These are phyloP conservation scores for Kwoniella pini DNA, from an alignment of 768 basidiomycete genomes.

Conservation along the genomic window DNA sequence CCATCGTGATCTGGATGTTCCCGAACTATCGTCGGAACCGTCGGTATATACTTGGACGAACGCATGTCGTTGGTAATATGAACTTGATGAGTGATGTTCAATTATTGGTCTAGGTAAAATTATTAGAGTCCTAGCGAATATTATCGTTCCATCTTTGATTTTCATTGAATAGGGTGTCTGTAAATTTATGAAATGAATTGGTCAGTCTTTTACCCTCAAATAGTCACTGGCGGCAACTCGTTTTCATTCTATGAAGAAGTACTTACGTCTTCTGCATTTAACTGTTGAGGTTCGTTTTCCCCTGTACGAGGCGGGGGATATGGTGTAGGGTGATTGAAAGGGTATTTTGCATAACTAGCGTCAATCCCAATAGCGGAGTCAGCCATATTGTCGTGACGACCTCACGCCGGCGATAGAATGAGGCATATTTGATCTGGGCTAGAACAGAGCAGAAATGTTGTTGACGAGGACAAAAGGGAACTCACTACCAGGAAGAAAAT, in stretches of 20 bases:
- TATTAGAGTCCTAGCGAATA: constrained; percentile 1
- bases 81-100: not conserved
- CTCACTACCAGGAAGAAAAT: constrained; percentile 2
- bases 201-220: not conserved
- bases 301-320: not conserved
- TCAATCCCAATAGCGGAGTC: not conserved
- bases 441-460: too few relatives aligned
- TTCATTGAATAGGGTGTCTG: constrained; percentile 3
- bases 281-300: constrained; percentile 1
- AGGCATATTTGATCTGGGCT: too few relatives aligned
- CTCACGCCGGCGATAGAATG: too few relatives aligned
- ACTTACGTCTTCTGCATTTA: constrained; percentile 1
- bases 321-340: constrained; percentile 2
- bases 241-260: too few relatives aligned
- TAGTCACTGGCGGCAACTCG: too few relatives aligned
- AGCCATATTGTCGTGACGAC: too few relatives aligned
- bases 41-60: too few relatives aligned
- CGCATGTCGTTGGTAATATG: too few relatives aligned
- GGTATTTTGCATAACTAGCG: not conserved
- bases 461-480: too few relatives aligned
- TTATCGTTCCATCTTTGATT: not conserved
- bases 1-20: too few relatives aligned
- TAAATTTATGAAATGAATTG: not conserved
- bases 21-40: too few relatives aligned
- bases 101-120: constrained; percentile 5